A percentile compares a stretch with the other conserved stretches of the same genome.
These are phyloP conservation scores for Nicotiana knightiana DNA, from an alignment of 257 asterid species.

Conservation along the genomic window DNA sequence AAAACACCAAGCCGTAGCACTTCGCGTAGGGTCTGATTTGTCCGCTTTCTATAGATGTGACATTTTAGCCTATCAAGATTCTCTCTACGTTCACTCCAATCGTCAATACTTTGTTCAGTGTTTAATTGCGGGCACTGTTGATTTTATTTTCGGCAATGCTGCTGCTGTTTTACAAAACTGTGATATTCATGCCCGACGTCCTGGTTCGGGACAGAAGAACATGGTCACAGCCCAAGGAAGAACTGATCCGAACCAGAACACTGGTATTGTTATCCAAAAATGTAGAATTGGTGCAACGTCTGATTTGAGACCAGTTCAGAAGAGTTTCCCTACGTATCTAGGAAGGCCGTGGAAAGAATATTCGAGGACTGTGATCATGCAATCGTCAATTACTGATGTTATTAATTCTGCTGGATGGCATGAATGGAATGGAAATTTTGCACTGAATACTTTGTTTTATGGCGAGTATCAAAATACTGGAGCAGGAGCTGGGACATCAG, in stretches of 20 bases:
- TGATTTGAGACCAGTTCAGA: slow-evolving; percentile 39
- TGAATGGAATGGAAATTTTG: slow-evolving; percentile 60
- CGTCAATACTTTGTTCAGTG: slow-evolving; percentile 52
- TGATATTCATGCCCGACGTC: slow-evolving; percentile 60
- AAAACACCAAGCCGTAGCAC: slow-evolving; percentile 70
- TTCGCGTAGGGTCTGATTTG: slow-evolving; percentile 56
- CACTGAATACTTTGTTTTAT: slow-evolving; percentile 44
- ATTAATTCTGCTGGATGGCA: slow-evolving; percentile 53
- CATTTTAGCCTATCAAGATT: slow-evolving; percentile 47
- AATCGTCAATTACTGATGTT: slow-evolving; percentile 43
- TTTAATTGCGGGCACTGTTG: slow-evolving; percentile 47
- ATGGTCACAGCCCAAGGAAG: slow-evolving; percentile 72
- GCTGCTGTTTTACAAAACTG: slow-evolving; percentile 50
- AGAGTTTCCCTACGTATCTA: slow-evolving; percentile 38
- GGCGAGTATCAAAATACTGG: slow-evolving; percentile 57
- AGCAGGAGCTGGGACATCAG: slow-evolving; percentile 47
- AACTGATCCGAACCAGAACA: slow-evolving; percentile 64
- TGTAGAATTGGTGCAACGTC: slow-evolving; percentile 54
- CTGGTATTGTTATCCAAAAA: slow-evolving; percentile 56
- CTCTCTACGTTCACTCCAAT: slow-evolving; percentile 51
- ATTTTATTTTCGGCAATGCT: slow-evolving; percentile 55
- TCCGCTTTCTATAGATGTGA: slow-evolving; percentile 57
- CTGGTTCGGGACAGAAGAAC: slow-evolving; percentile 42
- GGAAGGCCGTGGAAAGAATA: slow-evolving; percentile 66
- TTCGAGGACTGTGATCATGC: slow-evolving; percentile 61